Evolutionary conservation across 176 grass and related monocot genomes (phyloP).

Genomic region (Hordeum vulgare): MorexV3_pseudomolecules_assembly NC_058519.1:85127089-85127588

Average conservation of each 20-base stretch:
- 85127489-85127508: background rate
- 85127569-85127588: constrained; percentile 86
- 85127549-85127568: constrained; percentile 83
- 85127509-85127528: constrained; percentile 77
- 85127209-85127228: background rate
- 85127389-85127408: background rate
- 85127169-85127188: too few species aligned
- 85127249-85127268: background rate
- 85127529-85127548: constrained; percentile 98
- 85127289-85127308: background rate
- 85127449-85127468: constrained; percentile 31
- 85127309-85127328: background rate
- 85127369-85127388: background rate
- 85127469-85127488: constrained; percentile 14
- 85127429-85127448: constrained; percentile 20
- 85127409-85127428: background rate
- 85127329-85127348: constrained; percentile 15
- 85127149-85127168: too few species aligned
- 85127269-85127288: background rate
- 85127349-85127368: constrained; percentile 9
- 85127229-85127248: background rate
- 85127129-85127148: too few species aligned
- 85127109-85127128: too few species aligned
- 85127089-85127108: background rate
- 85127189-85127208: too few species aligned